Evolutionary conservation across 164 flowering plant species (phyloP).

Genomic region (Litsea cubeba): DNA sequence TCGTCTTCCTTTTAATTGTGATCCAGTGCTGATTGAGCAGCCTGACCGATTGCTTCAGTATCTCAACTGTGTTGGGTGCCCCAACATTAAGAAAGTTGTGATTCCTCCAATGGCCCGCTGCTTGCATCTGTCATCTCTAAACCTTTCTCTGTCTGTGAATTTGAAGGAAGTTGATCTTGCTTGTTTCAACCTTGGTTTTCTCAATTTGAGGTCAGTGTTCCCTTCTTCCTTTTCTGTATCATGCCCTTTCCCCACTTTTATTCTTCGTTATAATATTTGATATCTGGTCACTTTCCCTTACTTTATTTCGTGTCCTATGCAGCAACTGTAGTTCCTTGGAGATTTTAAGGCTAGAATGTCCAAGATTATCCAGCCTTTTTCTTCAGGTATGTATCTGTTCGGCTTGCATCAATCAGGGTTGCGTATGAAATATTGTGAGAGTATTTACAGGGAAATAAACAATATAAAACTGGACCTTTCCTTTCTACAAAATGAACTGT

Average conservation of each 20-base stretch:
- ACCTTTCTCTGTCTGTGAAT: slow-evolving; percentile 80
- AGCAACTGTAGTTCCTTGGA: slow-evolving; percentile 88
- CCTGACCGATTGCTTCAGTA: slow-evolving; percentile 66
- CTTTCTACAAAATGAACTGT: too few relatives aligned
- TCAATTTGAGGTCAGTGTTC: slow-evolving; percentile 72
- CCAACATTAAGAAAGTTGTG: slow-evolving; percentile 75
- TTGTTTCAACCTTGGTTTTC: slow-evolving; percentile 63
- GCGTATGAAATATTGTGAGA: too few relatives aligned
- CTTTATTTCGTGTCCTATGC: slow-evolving; percentile 8
- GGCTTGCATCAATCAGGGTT: too few relatives aligned
- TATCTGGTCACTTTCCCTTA: background rate
- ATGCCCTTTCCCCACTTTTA: background rate
- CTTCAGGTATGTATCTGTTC: slow-evolving; percentile 63
- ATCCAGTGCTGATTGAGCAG: slow-evolving; percentile 26
- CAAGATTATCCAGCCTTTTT: slow-evolving; percentile 77
- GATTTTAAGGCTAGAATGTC: slow-evolving; percentile 72
- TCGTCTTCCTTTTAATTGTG: slow-evolving; percentile 17
- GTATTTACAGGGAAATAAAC: too few relatives aligned
- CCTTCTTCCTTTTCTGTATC: background rate
- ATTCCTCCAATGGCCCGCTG: slow-evolving; percentile 72
- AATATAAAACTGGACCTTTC: too few relatives aligned
- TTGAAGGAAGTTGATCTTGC: slow-evolving; percentile 83
- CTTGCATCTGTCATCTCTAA: slow-evolving; percentile 63
- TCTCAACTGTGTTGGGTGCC: slow-evolving; percentile 93
- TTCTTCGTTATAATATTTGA: background rate